Evolutionary conservation across 345 rosid genomes (phyloP).

Genomic region (Populus pruinosa): DNA sequence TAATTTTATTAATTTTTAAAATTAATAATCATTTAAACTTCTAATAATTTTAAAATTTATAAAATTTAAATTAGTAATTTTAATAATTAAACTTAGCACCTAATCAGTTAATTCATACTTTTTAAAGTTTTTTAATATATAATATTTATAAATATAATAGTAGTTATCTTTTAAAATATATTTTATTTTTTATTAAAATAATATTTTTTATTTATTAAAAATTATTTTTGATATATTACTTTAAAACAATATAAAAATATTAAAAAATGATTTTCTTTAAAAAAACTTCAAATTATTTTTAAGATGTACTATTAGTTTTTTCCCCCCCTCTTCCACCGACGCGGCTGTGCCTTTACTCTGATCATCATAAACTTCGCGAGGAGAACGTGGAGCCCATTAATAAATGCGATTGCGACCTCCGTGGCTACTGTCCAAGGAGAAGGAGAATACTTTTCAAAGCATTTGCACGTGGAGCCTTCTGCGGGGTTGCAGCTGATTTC

Average conservation of each 20-base stretch:
- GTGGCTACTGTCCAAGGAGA: not conserved
- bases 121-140: rapidly evolving
- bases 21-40: rapidly evolving
- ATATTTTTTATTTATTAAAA: too few species aligned
- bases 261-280: too few species aligned
- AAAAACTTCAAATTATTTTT: too few species aligned
- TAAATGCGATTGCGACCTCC: constrained; percentile 20
- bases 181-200: too few species aligned
- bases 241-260: too few species aligned
- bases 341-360: not conserved
- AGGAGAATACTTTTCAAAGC: constrained; percentile 14
- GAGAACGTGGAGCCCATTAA: constrained; percentile 2
- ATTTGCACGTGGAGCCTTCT: constrained; percentile 12
- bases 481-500: constrained; percentile 12
- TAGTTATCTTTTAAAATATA: too few species aligned
- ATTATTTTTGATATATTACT: too few species aligned
- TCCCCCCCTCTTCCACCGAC: not conserved
- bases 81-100: too few species aligned
- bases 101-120: rapidly evolving
- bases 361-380: not conserved
- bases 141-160: too few species aligned
- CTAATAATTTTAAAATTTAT: rapidly evolving
- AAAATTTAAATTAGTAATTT: rapidly evolving
- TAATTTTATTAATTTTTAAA: too few species aligned
- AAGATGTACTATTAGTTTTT: not conserved